phyloP scores from a whole-genome alignment of 768 basidiomycete species.

The Wakefieldia striispora region DNA sequence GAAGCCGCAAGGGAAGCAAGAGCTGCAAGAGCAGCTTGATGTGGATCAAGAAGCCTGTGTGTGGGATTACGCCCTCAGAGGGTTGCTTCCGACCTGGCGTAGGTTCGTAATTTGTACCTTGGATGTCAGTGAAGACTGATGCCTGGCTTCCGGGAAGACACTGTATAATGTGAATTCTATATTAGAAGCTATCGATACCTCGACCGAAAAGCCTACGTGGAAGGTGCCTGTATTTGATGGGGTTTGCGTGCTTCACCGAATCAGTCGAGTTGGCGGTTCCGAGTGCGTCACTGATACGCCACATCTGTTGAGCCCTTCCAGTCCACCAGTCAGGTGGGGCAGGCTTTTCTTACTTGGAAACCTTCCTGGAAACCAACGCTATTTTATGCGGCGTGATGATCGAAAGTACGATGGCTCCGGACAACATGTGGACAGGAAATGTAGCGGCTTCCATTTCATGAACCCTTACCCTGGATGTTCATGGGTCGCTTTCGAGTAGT shows the following conservation, averaged over 20 bases:
- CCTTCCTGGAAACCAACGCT: neutral
- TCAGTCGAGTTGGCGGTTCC: neutral
- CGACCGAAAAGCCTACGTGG: neutral
- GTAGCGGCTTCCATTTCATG: slow-evolving; percentile 18
- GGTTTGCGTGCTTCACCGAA: slow-evolving; percentile 5
- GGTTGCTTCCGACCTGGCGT: slow-evolving; percentile 4
- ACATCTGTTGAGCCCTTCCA: neutral
- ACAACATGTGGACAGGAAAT: slow-evolving; percentile 2
- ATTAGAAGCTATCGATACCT: slow-evolving; percentile 19
- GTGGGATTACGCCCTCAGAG: neutral
- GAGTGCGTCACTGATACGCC: neutral
- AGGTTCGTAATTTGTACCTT: slow-evolving; percentile 21
- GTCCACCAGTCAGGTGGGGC: too few relatives aligned
- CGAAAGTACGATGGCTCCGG: slow-evolving; percentile 3
- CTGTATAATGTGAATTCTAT: slow-evolving; percentile 8
- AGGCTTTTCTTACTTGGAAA: too few relatives aligned
- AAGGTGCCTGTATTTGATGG: neutral
- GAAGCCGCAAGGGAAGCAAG: slow-evolving; percentile 20
- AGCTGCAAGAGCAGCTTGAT: slow-evolving; percentile 22
- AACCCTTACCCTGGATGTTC: slow-evolving; percentile 2
- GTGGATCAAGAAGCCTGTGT: neutral
- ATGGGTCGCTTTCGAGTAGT: slow-evolving; percentile 2
- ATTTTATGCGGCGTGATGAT: slow-evolving; percentile 7
- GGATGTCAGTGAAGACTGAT: slow-evolving; percentile 7
- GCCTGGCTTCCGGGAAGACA: slow-evolving; percentile 3